These are phyloP conservation scores for Amphicarpaea edgeworthii DNA, from an alignment of 306 rosid species.

Conservation along the genomic window DNA sequence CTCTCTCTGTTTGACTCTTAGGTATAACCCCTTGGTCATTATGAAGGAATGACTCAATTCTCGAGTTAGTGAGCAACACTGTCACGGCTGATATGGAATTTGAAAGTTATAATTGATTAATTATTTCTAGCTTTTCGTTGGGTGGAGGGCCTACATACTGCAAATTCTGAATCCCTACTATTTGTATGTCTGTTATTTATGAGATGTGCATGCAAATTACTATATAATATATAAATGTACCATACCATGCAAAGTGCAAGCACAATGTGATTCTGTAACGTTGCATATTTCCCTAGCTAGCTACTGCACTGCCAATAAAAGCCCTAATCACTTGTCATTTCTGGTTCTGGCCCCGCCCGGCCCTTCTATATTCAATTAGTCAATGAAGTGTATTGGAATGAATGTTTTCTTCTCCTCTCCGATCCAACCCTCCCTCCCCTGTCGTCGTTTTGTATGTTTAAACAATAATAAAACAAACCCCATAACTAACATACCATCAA, in stretches of 20 bases:
- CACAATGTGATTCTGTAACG: conserved; percentile 34
- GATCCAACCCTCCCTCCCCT: too few species aligned
- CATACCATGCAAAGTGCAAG: conserved; percentile 53
- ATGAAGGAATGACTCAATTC: conserved; percentile 74
- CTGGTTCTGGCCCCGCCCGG: too few species aligned
- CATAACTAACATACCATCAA: conserved; percentile 43
- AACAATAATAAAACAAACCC: conserved; percentile 44
- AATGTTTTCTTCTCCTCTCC: conserved; percentile 55
- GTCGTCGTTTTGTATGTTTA: conserved; percentile 28
- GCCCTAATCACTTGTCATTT: conserved; percentile 49
- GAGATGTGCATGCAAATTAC: conserved; percentile 60
- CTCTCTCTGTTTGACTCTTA: conserved; percentile 41
- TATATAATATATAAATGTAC: too few species aligned
- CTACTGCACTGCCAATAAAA: conserved; percentile 42
- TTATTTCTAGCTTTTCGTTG: conserved; percentile 63
- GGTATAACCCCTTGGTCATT: conserved; percentile 63
- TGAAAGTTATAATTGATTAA: conserved; percentile 76
- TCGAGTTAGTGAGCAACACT: conserved; percentile 49
- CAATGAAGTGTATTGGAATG: conserved; percentile 48
- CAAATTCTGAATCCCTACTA: conserved; percentile 58
- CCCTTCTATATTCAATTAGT: too few species aligned
- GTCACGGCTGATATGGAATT: conserved; percentile 53
- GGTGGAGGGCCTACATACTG: conserved; percentile 58
- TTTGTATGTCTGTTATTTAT: conserved; percentile 57
- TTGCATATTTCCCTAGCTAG: conserved; percentile 35